Evolutionary conservation across 352 stramenopile genomes (phyloP), one percentile per base, ranked within the genome.

Genomic region (Phytophthora sp.): DNA sequence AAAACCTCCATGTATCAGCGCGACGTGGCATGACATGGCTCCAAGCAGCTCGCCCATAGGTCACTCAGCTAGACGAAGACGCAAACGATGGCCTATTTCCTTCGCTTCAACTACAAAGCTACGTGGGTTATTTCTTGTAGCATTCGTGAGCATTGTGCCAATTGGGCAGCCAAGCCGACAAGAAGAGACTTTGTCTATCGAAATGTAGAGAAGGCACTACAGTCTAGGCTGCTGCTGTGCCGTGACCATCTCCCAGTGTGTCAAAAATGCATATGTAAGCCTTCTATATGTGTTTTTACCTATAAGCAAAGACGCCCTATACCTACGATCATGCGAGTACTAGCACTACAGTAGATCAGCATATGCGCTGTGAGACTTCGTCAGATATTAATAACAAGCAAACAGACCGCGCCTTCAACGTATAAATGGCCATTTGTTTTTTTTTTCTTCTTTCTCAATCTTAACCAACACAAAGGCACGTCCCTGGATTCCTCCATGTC

Each of bases 381-480:
- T n/a, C n/a, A n/a, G n/a, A n/a, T n/a, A n/a, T 16, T 15, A 46
- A 46, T 6, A 18, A 46, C 9, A 26, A 46, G 31, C 9, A 16
- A 13, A 38, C 12, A 38, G 4, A 38, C 4, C 38, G n/a, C 20
- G 38, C 18, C 44, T 61, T 61, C 31, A 73, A 39, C 44, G 57
- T 69, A 66, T 64, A 60, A 76, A 66, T 73, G 42, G 46, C 36
- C 73, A 71, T 70, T 63, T 66, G 30, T 65, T 73, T 66, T 66
- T 70, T 63, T 66, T 23, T 65, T 73, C 63, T 66, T 64, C 47
- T 64, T 71, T 71, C 74, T 73, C 69, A 74, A 71, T 71, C 35
- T 73, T 57, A 57, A 68, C 51, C 60, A n/a, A 52, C 54, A 63
- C 42, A 61, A 66, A 64, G 56, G 54, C 31, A 45, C 50, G 13